Base-by-base conservation (phyloP, 176 grass and related monocot species). In the Thalia dealbata region DNA sequence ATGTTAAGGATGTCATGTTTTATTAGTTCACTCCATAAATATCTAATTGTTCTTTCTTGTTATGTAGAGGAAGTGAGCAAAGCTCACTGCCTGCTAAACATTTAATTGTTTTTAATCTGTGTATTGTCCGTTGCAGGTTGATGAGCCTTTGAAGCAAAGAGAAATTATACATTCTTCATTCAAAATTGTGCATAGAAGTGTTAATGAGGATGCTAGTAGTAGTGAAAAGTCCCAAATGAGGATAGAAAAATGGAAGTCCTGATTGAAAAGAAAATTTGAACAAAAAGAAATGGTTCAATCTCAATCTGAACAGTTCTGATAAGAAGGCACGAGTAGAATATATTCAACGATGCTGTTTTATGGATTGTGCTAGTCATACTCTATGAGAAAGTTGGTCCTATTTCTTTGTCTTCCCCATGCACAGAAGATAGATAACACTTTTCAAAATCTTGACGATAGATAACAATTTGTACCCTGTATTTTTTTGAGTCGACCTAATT, bases 71-170 rank as follows among this genome's bases (percentile, higher is more conserved):
- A n/a, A n/a, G n/a, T n/a, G n/a, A n/a, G n/a, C n/a, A n/a, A n/a
- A n/a, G n/a, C n/a, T n/a, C n/a, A n/a, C n/a, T n/a, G n/a, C n/a
- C n/a, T n/a, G n/a, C n/a, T n/a, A n/a, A n/a, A n/a, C n/a, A n/a
- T n/a, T 62, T 63, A 72, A 43, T 32, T n/a, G 55, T 29, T 81
- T 79, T 51, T 35, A 63, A 67, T 51, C 19, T 78, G 28, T 69
- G 58, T 62, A 75, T 14, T 44, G 19, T 79, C 52, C 24, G 1
- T 52, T 82, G 61, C 80, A 97, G 95, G 89, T 97, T 64, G 95
- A 97, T 78, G 90, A 97, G 71, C 82, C 92, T 75, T 70, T 97
- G 87, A 88, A 75, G 41, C 78, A 97, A 70, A 97, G 95, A 79
- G 95, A 97, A 61, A 76, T 72, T 71, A 86, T 97, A 48, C 95